These are phyloP conservation scores for Colletotrichum shisoi DNA, from an alignment of 2,329 filamentous ascomycete species.

Conservation along the genomic window DNA sequence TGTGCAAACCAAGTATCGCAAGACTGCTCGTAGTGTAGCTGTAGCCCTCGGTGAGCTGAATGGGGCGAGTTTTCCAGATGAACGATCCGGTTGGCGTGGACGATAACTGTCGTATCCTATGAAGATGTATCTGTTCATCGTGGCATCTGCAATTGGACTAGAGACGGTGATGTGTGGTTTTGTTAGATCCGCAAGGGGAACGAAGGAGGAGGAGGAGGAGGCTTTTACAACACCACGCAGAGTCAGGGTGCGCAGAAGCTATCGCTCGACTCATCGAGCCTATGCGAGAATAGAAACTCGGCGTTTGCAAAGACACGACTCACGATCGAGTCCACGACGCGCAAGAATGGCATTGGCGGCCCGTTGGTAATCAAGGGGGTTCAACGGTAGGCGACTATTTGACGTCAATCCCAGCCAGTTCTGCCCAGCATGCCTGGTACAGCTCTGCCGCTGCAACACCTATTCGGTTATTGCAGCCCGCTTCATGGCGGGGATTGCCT, in stretches of 20 bases:
- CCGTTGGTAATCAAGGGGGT: not conserved
- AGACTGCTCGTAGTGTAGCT: no score
- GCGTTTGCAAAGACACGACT: no score
- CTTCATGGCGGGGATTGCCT: conserved; percentile 46
- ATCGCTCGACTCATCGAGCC: no score
- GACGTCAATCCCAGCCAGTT: not conserved
- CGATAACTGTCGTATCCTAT: no score
- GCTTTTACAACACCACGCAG: no score
- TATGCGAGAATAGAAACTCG: no score
- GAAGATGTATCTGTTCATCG: no score
- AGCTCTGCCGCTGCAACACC: not conserved
- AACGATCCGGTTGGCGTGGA: not conserved
- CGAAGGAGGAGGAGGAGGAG: no score
- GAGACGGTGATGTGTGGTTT: no score
- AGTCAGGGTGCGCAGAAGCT: no score
- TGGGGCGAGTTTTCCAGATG: not conserved
- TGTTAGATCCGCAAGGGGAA: no score
- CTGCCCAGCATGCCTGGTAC: not conserved
- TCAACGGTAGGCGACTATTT: not conserved
- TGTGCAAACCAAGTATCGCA: not conserved
- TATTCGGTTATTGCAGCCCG: conserved; percentile 24
- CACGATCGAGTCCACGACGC: not conserved
- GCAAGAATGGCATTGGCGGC: not conserved
- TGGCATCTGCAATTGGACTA: no score
- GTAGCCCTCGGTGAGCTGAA: not conserved